Percentiles rank a stretch among this genome's conserved stretches.
phyloP scores from a whole-genome alignment of 163 green algal genomes.

The Chlamydomonas reinhardtii region DNA sequence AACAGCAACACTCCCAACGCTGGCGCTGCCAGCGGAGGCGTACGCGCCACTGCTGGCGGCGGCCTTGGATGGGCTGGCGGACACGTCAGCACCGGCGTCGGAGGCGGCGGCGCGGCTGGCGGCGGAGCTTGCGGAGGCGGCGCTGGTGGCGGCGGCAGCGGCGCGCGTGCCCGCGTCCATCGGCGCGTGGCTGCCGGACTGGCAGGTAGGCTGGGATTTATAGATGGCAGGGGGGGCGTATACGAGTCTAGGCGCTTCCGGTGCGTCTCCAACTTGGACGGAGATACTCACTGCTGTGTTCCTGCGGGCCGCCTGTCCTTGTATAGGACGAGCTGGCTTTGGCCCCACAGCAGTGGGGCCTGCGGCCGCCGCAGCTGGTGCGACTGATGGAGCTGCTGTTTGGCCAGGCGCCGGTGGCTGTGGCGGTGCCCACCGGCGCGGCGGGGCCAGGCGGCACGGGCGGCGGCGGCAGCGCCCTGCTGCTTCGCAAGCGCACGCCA shows the following conservation, averaged over 20 bases:
- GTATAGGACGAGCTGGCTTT: constrained; percentile 42
- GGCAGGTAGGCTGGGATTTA: constrained; percentile 6
- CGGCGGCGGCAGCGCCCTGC: background rate
- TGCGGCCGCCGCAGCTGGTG: constrained; percentile 61
- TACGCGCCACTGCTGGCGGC: background rate
- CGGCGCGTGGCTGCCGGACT: constrained; percentile 20
- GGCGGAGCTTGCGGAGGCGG: background rate
- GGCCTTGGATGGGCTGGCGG: background rate
- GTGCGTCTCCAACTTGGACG: too few species aligned
- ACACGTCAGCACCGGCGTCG: background rate
- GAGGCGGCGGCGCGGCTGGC: constrained; percentile 16
- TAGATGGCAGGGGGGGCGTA: too few species aligned
- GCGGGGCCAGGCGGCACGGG: background rate
- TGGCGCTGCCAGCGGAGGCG: background rate
- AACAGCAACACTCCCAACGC: too few species aligned
- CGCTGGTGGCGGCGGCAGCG: background rate
- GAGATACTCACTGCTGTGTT: too few species aligned
- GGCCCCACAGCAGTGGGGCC: constrained; percentile 48
- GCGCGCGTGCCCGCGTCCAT: background rate
- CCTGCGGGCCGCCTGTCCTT: too few species aligned
- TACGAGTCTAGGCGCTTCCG: too few species aligned
- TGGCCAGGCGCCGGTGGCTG: constrained; percentile 6
- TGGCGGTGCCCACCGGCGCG: background rate
- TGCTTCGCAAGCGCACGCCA: constrained; percentile 44
- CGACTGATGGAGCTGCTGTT: constrained; percentile 68